Conservation (phyloP, 2,329 filamentous ascomycete genomes). For the Tolypocladium nubicola region DNA sequence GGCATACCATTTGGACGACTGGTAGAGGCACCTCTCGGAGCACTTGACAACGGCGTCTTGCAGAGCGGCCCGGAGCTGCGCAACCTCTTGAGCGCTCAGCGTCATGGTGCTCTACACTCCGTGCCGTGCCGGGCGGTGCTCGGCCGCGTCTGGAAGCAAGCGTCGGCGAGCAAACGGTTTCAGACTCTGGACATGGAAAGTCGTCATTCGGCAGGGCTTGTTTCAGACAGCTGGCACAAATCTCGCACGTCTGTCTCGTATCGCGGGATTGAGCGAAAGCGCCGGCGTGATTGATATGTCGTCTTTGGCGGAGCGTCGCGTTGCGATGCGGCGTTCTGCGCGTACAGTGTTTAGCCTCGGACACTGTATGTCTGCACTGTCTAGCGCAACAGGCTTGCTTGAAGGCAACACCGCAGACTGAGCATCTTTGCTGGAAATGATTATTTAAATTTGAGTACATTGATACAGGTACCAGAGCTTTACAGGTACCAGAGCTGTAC, state of each 20-base stretch:
- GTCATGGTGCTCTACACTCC: constrained; percentile 30
- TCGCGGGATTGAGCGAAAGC: background rate
- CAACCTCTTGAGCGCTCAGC: constrained; percentile 43
- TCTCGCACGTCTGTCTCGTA: background rate
- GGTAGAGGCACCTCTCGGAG: constrained; percentile 89
- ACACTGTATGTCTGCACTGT: background rate
- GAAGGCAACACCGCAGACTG: background rate
- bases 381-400: no score
- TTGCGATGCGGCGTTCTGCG: background rate
- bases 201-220: background rate
- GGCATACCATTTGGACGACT: constrained; percentile 83
- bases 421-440: background rate
- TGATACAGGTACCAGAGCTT: no score
- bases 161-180: background rate
- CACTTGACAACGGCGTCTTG: constrained; percentile 84
- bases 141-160: background rate
- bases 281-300: background rate
- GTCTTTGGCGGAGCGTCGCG: background rate
- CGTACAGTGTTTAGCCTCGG: background rate
- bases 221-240: background rate
- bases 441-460: background rate
- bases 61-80: constrained; percentile 61
- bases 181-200: background rate
- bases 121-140: background rate
- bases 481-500: no score